Evolutionary conservation across 2,329 filamentous ascomycete genomes (phyloP).

Genomic region (Pseudocercospora fuligena): DNA sequence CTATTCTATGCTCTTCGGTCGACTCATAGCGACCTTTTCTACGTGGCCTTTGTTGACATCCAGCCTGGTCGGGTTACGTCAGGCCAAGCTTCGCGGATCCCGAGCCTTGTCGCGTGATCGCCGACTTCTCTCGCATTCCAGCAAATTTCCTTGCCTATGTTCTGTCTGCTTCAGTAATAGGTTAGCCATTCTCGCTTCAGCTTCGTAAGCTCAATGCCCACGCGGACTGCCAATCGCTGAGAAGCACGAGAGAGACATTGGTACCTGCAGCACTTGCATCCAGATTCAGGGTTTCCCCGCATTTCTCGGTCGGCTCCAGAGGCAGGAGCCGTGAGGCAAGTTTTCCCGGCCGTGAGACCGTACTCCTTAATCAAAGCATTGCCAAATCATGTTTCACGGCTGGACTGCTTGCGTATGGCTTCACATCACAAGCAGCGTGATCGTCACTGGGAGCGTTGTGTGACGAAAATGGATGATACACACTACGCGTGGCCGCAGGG

Average conservation of each 20-base stretch:
- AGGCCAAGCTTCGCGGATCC: neutral
- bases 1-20: neutral
- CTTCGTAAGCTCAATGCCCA: conserved; percentile 1
- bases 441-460: neutral
- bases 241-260: conserved; percentile 4
- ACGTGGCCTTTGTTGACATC: neutral
- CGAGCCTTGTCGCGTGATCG: neutral
- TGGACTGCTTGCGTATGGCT: neutral
- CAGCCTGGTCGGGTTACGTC: neutral
- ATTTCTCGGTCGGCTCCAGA: neutral
- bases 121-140: neutral
- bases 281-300: neutral
- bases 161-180: neutral
- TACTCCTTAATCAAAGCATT: conserved; percentile 2
- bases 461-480: neutral
- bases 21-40: neutral
- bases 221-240: conserved; percentile 5
- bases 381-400: neutral
- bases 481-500: neutral
- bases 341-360: neutral
- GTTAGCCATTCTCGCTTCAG: neutral
- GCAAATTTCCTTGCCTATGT: neutral
- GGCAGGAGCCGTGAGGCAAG: conserved; percentile 3
- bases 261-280: conserved; percentile 2
- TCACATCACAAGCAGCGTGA: conserved; percentile 4